Conservation (phyloP, 2,329 filamentous ascomycete genomes). For the Coniochaeta ligniaria region DNA sequence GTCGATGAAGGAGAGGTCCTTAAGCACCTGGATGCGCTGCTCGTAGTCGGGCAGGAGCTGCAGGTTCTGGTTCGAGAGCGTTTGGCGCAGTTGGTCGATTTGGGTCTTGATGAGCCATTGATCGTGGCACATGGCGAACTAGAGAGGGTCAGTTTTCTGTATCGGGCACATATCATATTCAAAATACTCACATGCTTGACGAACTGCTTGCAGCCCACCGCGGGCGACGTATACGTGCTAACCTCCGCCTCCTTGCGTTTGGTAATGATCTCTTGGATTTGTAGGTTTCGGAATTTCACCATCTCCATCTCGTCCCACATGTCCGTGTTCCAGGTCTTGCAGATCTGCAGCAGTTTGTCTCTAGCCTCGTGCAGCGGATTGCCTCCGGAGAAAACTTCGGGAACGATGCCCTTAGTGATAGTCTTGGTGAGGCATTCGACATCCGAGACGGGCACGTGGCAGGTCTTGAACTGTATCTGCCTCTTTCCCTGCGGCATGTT, state of each 20-base stretch:
- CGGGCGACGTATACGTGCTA: constrained; percentile 57
- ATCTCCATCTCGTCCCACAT: constrained; percentile 84
- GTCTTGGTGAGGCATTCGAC: constrained; percentile 80
- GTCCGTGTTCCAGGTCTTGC: constrained; percentile 64
- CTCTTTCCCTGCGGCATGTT: constrained; percentile 58
- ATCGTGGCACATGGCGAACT: constrained; percentile 95
- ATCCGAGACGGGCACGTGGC: constrained; percentile 66
- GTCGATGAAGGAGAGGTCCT: constrained; percentile 89
- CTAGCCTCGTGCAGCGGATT: constrained; percentile 49
- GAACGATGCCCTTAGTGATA: constrained; percentile 49
- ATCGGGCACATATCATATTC: not conserved
- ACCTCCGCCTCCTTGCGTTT: constrained; percentile 58
- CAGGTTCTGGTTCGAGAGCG: constrained; percentile 93
- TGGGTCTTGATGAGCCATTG: constrained; percentile 96
- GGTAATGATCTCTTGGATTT: constrained; percentile 71
- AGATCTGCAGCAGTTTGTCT: constrained; percentile 61
- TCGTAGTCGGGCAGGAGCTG: constrained; percentile 95
- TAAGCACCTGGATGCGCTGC: constrained; percentile 85
- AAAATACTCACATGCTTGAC: constrained; percentile 71
- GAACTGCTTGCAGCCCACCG: constrained; percentile 68
- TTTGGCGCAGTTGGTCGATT: constrained; percentile 76
- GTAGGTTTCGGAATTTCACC: constrained; percentile 72
- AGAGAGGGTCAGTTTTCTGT: constrained; percentile 24
- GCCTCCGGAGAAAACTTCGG: constrained; percentile 49
- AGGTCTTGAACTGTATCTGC: constrained; percentile 61